Evolutionary conservation across 345 rosid genomes (phyloP).

Genomic region (Syzygium grande): DNA sequence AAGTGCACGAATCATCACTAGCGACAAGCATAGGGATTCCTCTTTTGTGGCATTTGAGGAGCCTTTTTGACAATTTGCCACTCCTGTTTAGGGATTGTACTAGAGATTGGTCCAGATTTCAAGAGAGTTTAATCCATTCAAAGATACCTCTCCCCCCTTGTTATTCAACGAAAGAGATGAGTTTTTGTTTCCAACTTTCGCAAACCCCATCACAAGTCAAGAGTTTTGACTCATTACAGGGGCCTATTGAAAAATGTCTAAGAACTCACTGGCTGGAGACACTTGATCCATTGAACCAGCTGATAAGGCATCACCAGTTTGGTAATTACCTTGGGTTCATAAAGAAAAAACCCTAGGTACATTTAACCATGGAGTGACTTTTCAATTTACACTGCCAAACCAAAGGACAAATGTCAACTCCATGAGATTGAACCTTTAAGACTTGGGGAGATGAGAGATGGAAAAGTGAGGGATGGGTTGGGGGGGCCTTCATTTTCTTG

Average conservation of each 20-base stretch:
- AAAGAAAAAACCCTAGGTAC: neutral
- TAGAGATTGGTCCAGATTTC: neutral
- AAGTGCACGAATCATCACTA: neutral
- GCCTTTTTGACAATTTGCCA: neutral
- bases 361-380: neutral
- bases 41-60: neutral
- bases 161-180: neutral
- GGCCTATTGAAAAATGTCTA: neutral
- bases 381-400: neutral
- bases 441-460: neutral
- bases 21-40: neutral
- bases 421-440: neutral
- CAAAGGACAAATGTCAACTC: neutral
- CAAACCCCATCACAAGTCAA: neutral
- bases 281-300: neutral
- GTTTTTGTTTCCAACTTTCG: too few species aligned
- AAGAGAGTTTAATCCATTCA: neutral
- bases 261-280: neutral
- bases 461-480: neutral
- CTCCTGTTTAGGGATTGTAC: neutral
- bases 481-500: neutral
- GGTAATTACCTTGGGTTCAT: neutral
- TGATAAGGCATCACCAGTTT: neutral
- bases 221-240: neutral
- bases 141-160: neutral